Percentiles rank a stretch among this genome's conserved stretches.
phyloP scores from a whole-genome alignment of 2,329 filamentous ascomycete species.

The Neurospora sp. region DNA sequence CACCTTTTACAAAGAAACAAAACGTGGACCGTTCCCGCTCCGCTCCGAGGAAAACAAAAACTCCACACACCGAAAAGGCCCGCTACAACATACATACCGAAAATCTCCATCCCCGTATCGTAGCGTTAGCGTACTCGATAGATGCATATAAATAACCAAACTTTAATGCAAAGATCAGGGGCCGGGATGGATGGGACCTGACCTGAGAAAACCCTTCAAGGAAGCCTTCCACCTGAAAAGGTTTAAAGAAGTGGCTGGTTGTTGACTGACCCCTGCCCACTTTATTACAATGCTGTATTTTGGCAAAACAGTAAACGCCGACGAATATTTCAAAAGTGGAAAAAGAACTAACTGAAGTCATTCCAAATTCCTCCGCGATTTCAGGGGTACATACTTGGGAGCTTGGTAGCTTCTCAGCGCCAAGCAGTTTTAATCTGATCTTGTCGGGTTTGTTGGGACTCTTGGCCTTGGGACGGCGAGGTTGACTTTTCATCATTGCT shows the following conservation, averaged over 20 bases:
- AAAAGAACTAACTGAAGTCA: not conserved
- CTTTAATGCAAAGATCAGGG: not conserved
- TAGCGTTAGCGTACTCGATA: not conserved
- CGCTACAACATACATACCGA: not conserved
- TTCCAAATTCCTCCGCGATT: not conserved
- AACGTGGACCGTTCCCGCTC: not conserved
- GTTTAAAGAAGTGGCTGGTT: not conserved
- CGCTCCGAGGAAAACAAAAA: not conserved
- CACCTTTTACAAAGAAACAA: not conserved
- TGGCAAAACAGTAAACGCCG: not conserved
- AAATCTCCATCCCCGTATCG: not conserved
- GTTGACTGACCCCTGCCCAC: not conserved
- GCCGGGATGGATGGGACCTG: not conserved
- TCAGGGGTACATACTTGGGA: not conserved
- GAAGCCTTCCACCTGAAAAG: no score
- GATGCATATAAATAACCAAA: not conserved
- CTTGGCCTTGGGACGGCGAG: not conserved
- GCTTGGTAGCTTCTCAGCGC: no score
- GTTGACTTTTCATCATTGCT: not conserved
- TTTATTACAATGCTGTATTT: no score
- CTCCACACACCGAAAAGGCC: not conserved
- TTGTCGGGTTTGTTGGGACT: not conserved
- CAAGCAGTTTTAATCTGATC: not conserved
- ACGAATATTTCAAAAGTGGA: not conserved
- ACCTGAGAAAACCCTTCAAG: not conserved